phyloP scores from a whole-genome alignment of 2,329 filamentous ascomycete genomes.

The Chaetothyriales sp. region DNA sequence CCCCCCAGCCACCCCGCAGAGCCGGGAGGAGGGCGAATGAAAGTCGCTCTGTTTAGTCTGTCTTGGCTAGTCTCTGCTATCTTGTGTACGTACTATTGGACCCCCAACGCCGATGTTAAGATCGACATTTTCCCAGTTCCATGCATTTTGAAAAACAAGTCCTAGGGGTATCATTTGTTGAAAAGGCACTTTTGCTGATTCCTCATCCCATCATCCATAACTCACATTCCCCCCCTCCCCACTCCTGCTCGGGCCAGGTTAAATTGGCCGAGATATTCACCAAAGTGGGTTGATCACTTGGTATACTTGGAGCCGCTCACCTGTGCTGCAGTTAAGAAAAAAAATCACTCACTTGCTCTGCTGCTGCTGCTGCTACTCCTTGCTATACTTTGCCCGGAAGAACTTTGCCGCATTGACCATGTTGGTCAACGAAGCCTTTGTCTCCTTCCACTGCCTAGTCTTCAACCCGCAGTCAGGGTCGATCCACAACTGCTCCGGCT shows the following conservation, averaged over 20 bases:
- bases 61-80: neutral
- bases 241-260: conserved; percentile 13
- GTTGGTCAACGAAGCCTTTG: conserved; percentile 88
- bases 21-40: too few species aligned
- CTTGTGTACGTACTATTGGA: neutral
- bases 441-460: conserved; percentile 97
- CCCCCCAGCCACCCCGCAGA: too few species aligned
- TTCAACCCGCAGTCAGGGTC: conserved; percentile 99
- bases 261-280: conserved; percentile 1
- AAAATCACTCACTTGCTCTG: neutral
- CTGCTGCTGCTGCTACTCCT: conserved; percentile 2
- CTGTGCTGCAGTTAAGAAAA: too few species aligned
- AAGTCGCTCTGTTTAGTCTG: too few species aligned
- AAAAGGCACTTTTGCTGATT: conserved; percentile 16
- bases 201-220: conserved; percentile 3
- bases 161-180: conserved; percentile 18
- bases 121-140: conserved; percentile 17
- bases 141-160: conserved; percentile 6
- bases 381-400: conserved; percentile 73
- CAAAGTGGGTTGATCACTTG: neutral
- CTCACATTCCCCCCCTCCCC: conserved; percentile 6
- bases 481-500: conserved; percentile 98
- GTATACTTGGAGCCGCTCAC: neutral
- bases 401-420: conserved; percentile 97
- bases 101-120: conserved; percentile 19